These are phyloP conservation scores for Tuber umbilicatum DNA, from an alignment of 495 filamentous ascomycete genomes.

Conservation along the genomic window DNA sequence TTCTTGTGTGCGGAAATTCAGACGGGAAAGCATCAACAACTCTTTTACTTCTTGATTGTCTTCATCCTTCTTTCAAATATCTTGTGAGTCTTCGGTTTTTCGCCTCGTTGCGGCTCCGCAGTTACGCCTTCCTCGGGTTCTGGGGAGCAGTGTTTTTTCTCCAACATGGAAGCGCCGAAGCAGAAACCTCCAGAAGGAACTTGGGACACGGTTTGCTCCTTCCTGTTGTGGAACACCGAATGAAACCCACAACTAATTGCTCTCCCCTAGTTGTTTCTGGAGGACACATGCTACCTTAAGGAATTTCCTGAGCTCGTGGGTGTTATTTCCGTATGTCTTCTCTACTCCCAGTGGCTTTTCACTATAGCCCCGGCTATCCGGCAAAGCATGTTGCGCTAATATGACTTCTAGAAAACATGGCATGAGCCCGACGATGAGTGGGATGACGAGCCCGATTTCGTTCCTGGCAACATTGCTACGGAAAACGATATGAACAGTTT, in stretches of 20 bases:
- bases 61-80: not conserved
- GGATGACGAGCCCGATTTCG: slow-evolving; percentile 34
- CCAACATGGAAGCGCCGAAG: not conserved
- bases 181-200: not conserved
- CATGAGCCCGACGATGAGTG: slow-evolving; percentile 40
- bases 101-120: not conserved
- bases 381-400: not conserved
- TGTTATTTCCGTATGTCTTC: slow-evolving; percentile 32
- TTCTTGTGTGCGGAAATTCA: not conserved
- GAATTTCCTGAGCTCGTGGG: slow-evolving; percentile 25
- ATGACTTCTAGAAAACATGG: slow-evolving; percentile 37
- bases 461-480: slow-evolving; percentile 35
- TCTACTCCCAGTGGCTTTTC: slow-evolving; percentile 11
- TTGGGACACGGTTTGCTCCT: slow-evolving; percentile 3
- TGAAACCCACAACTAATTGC: not conserved
- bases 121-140: not conserved
- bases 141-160: not conserved
- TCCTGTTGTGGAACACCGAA: too few relatives aligned
- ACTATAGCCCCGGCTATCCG: slow-evolving; percentile 16
- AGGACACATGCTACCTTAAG: slow-evolving; percentile 37
- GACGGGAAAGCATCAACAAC: not conserved
- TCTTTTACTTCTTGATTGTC: not conserved
- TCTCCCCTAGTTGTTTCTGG: slow-evolving; percentile 34
- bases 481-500: slow-evolving; percentile 38
- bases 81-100: not conserved